Conservation (phyloP, 1,139 yeast species). For the Geotrichum restrictum region DNA sequence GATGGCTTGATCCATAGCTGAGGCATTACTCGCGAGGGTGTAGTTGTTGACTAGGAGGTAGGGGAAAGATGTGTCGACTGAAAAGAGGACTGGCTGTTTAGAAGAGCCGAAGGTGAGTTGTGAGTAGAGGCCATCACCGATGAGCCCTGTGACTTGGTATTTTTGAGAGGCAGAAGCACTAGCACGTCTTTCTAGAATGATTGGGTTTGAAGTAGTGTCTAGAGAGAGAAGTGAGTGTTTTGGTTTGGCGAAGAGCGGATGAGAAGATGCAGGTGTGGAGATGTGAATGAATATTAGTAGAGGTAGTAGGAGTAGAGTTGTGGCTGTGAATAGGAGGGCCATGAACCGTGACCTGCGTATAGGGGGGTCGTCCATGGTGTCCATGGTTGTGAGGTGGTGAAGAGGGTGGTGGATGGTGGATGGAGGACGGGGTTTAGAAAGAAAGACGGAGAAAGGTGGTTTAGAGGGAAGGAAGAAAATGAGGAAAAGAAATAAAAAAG, state of each 20-base stretch:
- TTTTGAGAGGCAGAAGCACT: not conserved
- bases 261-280: not conserved
- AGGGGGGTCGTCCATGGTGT: constrained; percentile 3
- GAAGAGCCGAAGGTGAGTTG: constrained; percentile 13
- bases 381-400: no score
- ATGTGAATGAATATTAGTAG: not conserved
- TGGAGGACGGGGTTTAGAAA: not conserved
- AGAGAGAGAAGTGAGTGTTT: not conserved
- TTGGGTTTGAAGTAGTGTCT: not conserved
- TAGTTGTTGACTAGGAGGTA: constrained; percentile 15
- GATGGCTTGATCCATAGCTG: constrained; percentile 6
- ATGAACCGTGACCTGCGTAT: not conserved
- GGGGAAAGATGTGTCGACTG: constrained; percentile 15
- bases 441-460: not conserved
- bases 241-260: not conserved
- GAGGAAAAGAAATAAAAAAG: not conserved
- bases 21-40: not conserved
- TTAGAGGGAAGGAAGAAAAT: not conserved
- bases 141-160: constrained; percentile 9
- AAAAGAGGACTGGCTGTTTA: constrained; percentile 9
- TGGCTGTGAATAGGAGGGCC: not conserved
- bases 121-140: constrained; percentile 16
- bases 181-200: not conserved
- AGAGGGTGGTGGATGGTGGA: not conserved
- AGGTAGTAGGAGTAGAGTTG: not conserved